Conservation (phyloP, 345 rosid species). For the Moricandia moricandioides region DNA sequence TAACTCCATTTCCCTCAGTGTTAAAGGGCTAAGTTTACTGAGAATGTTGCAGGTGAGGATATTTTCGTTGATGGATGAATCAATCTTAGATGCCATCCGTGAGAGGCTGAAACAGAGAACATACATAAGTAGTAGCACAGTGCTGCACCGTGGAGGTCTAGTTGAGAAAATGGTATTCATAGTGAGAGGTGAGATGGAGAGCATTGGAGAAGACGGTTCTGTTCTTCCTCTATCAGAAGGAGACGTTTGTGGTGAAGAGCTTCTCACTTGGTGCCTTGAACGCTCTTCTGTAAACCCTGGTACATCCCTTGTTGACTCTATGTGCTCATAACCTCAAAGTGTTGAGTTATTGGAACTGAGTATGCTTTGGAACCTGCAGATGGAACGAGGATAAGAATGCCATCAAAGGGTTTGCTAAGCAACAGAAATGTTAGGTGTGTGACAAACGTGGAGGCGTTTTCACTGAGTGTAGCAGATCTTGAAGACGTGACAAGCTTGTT, state of each 20-base stretch:
- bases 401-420: conserved; percentile 54
- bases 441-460: conserved; percentile 85
- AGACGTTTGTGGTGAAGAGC: conserved; percentile 82
- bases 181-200: conserved; percentile 79
- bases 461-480: conserved; percentile 70
- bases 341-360: neutral
- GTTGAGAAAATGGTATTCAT: conserved; percentile 83
- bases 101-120: conserved; percentile 72
- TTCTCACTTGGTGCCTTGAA: conserved; percentile 83
- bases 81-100: conserved; percentile 63
- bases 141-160: conserved; percentile 54
- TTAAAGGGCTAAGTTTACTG: neutral
- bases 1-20: neutral
- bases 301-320: conserved; percentile 11
- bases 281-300: conserved; percentile 63
- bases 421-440: conserved; percentile 61
- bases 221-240: conserved; percentile 26
- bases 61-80: conserved; percentile 68
- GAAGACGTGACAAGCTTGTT: conserved; percentile 78
- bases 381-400: conserved; percentile 46
- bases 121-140: conserved; percentile 58
- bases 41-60: conserved; percentile 60
- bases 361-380: conserved; percentile 43
- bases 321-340: no score
- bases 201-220: conserved; percentile 55